Percentiles rank a stretch among this genome's conserved stretches.
These are phyloP conservation scores for Mycosphaerella arachidis DNA, from an alignment of 2,329 filamentous ascomycete genomes.

Conservation along the genomic window DNA sequence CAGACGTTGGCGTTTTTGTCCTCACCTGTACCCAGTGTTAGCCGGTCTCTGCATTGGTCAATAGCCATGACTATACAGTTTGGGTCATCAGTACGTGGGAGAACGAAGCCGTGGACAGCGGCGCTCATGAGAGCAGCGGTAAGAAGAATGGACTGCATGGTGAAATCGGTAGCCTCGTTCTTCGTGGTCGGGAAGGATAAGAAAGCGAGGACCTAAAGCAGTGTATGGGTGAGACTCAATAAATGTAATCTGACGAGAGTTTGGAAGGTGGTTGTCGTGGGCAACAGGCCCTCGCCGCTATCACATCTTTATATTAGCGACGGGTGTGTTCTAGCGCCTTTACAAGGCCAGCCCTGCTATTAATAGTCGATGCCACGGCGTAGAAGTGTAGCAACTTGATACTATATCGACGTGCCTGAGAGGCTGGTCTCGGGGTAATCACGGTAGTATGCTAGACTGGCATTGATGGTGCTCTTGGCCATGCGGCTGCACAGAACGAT, in stretches of 20 bases:
- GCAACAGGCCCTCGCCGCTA: background rate
- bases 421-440: conserved; percentile 8
- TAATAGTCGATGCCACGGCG: background rate
- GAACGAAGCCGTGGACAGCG: background rate
- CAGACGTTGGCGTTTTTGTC: conserved; percentile 3
- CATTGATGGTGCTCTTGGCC: background rate
- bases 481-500: background rate
- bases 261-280: background rate
- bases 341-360: background rate
- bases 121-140: conserved; percentile 5
- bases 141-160: conserved; percentile 1
- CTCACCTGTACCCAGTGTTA: background rate
- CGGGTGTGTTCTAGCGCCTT: background rate
- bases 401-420: background rate
- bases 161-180: background rate
- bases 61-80: background rate
- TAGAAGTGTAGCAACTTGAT: background rate
- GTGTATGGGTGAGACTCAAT: background rate
- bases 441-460: background rate
- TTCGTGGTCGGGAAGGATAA: background rate
- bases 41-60: background rate
- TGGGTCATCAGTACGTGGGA: conserved; percentile 5
- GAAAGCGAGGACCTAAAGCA: background rate
- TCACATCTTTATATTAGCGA: background rate
- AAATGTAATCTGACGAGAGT: conserved; percentile 2